Evolutionary conservation across 257 asterid species (phyloP).

Genomic region (Solanum medicagineum): DNA sequence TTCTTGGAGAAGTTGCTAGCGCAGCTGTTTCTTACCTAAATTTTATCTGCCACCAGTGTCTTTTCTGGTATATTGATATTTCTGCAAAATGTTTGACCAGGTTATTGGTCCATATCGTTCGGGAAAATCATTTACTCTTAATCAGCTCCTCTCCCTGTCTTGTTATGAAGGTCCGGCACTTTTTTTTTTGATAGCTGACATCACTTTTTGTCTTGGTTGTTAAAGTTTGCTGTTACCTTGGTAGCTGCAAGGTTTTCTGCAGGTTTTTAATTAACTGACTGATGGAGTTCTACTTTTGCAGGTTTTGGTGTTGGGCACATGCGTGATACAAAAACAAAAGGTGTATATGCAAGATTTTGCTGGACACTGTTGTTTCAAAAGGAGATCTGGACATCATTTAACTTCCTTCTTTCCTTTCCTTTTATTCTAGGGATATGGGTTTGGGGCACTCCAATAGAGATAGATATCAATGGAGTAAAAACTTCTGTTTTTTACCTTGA

Average conservation of each 20-base stretch:
- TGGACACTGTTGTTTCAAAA: background rate
- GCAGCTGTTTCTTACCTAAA: background rate
- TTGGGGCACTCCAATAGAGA: conserved; percentile 81
- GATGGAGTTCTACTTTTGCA: conserved; percentile 15
- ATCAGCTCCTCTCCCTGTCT: conserved; percentile 94
- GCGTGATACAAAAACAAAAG: conserved; percentile 99
- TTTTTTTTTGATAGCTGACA: background rate
- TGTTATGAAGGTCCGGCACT: conserved; percentile 71
- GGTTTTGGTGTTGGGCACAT: conserved; percentile 99
- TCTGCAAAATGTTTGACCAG: conserved; percentile 18
- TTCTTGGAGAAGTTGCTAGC: background rate
- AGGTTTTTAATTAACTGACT: background rate
- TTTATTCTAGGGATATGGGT: conserved; percentile 76
- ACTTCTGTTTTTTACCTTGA: conserved; percentile 94
- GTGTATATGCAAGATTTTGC: conserved; percentile 14
- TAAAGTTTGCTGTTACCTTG: background rate
- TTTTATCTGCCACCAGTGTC: background rate
- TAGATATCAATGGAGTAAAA: conserved; percentile 70
- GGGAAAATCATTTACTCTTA: conserved; percentile 90
- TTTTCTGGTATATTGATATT: background rate
- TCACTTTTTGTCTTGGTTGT: background rate
- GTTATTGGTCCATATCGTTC: conserved; percentile 99
- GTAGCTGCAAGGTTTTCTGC: background rate
- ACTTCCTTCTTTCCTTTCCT: background rate
- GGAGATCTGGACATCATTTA: background rate